Base-by-base conservation (phyloP, 176 grass and related monocot species). In the Thalia dealbata region DNA sequence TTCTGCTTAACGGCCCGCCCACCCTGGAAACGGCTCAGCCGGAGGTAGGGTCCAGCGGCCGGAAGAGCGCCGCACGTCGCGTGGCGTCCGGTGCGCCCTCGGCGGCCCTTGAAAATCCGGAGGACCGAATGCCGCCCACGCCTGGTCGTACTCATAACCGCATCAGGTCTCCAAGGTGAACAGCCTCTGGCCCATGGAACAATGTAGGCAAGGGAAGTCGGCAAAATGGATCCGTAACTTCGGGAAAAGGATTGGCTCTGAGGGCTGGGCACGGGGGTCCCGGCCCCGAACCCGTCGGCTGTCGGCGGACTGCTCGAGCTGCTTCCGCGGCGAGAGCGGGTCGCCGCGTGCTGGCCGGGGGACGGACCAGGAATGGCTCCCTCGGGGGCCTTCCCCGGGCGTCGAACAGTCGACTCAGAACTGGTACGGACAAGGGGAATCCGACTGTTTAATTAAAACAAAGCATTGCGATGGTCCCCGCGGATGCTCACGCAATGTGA, bases 361-460 rank as follows among this genome's bases (percentile, higher is more conserved):
- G 52, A 56, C 19, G 52, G 52, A 56, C 19, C 52, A 15, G 52
- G 52, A 56, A 56, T 38, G 32, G 32, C 32, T 4, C 32, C 32
- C 32, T 38, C 32, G 32, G 45, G 79, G 79, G 79, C 61, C 79
- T 81, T 82, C 80, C 80, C 80, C 67, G 74, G 81, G 74, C 81
- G 42, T 76, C 55, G 81, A 78, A 78, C 74, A 67, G 74, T 54
- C 67, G 55, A 73, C 81, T 78, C 67, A 83, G 74, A 83, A 83
- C 74, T 83, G 67, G 81, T 83, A 83, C 74, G 67, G 67, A 83
- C 54, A 83, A 83, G 74, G 81, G 81, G 81, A 83, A 78, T 83
- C 74, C 43, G 67, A 83, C 81, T 83, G 74, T 73, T 83, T 83
- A 83, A 83, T 83, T 83, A 83, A 83, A 83, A 83, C 67, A 83